Base-by-base conservation (phyloP, 495 filamentous ascomycete genomes). In the Tuber borchii region DNA sequence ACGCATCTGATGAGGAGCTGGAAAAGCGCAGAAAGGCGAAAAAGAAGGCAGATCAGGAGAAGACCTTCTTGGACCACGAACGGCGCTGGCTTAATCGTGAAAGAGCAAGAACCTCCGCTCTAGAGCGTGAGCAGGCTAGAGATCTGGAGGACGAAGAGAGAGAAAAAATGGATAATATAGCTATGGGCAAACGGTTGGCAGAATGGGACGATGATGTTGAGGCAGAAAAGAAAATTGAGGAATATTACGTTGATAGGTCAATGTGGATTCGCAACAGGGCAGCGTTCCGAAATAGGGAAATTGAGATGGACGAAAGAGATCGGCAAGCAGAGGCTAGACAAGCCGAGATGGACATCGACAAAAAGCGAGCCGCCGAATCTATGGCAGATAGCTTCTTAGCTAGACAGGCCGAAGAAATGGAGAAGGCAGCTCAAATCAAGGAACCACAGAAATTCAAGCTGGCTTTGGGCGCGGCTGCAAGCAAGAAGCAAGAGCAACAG, bases 301-400 rank as follows among this genome's bases (percentile, higher is more conserved):
- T 87, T 17, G 87, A 88, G 34, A 85, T 90, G 26, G 95, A 99
- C 83, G 93, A 94, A 26, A 85, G 89, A 44, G 95, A 99, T 82
- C 92, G 94, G 26, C 86, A 87, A 12, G 88, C 88, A 6, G 95
- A 98, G 83, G 87, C 90, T 72, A 88, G 90, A 7, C 94, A 98
- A 82, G 88, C 84, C 9, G 89, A 90, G 69, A 88, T 91, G 45
- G 87, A 89, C 51, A 90, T 91, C 61, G 89, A 93, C 78, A 89
- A 90, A 76, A 93, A 94, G 79, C 90, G 93, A 75, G 93, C 92
- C 2, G 82, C 82, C 37, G 87, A 90, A 68, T 93, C 91, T 46
- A 90, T 94, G 90, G 95, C 95, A 19, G 95, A 98, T 83, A 91
- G 91, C 72, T 97, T 97, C 90, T 89, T 98, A 39, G 93, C 93